Evolutionary conservation across 768 basidiomycete genomes (phyloP).

Genomic region (Russula earlei): DNA sequence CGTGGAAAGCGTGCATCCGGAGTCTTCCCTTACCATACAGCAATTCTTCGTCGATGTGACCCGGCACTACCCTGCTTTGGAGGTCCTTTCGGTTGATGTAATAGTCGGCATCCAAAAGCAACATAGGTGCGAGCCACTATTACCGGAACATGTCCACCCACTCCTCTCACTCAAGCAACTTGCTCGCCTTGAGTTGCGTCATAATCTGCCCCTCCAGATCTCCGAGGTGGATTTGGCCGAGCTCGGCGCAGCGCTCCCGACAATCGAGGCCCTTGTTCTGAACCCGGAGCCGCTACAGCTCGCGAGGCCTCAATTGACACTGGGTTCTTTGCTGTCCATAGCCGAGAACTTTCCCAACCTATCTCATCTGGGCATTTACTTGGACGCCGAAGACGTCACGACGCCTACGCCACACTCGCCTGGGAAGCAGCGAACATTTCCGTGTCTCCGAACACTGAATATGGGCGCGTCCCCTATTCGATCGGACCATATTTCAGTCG

Average conservation of each 20-base stretch:
- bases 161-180: constrained; percentile 16
- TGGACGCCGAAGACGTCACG: constrained; percentile 10
- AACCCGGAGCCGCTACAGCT: constrained; percentile 17
- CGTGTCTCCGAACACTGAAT: constrained; percentile 5
- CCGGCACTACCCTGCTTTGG: constrained; percentile 12
- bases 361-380: constrained; percentile 11
- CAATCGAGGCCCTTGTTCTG: constrained; percentile 9
- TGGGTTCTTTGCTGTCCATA: constrained; percentile 2
- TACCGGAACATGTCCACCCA: constrained; percentile 7
- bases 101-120: constrained; percentile 6
- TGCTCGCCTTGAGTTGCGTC: constrained; percentile 16
- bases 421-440: not conserved
- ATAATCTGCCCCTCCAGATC: constrained; percentile 17
- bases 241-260: constrained; percentile 14
- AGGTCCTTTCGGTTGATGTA: constrained; percentile 10
- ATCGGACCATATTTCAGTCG: constrained; percentile 12
- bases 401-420: not conserved
- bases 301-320: constrained; percentile 3
- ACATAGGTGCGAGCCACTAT: constrained; percentile 2
- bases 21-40: constrained; percentile 2
- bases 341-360: constrained; percentile 14
- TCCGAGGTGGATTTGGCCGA: constrained; percentile 15
- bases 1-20: constrained; percentile 7
- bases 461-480: constrained; percentile 18
- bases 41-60: constrained; percentile 11